Evolutionary conservation across 768 basidiomycete species (phyloP).

Genomic region (Leccinum fibrillosum): DNA sequence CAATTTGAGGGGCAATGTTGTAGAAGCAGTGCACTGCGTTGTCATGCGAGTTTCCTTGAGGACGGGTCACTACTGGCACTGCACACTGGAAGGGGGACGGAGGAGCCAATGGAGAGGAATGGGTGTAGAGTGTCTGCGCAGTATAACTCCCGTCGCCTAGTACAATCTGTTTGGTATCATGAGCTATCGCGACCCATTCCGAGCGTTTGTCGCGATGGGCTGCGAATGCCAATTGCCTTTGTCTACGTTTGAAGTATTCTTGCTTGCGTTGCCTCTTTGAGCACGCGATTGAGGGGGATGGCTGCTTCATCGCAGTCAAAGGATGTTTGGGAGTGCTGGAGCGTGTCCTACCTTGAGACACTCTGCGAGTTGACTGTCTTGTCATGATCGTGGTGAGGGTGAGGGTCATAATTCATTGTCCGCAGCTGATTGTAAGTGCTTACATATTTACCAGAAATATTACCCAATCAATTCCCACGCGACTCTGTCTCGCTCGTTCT

Average conservation of each 20-base stretch:
- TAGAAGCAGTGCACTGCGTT: conserved; percentile 19
- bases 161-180: conserved; percentile 36
- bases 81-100: conserved; percentile 19
- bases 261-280: conserved; percentile 24
- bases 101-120: conserved; percentile 2
- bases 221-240: conserved; percentile 18
- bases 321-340: conserved; percentile 20
- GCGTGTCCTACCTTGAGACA: conserved; percentile 28
- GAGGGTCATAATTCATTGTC: neutral
- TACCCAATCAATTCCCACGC: conserved; percentile 1
- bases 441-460: neutral
- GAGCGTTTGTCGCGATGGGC: conserved; percentile 26
- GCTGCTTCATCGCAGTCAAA: conserved; percentile 27
- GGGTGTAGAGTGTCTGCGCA: conserved; percentile 23
- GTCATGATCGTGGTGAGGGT: conserved; percentile 12
- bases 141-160: conserved; percentile 41
- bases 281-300: conserved; percentile 6
- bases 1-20: conserved; percentile 35
- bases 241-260: conserved; percentile 19
- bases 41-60: neutral
- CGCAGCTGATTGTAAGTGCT: neutral
- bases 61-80: conserved; percentile 3
- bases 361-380: conserved; percentile 20
- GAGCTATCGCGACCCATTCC: conserved; percentile 33
- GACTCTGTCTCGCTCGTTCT: neutral